These are phyloP conservation scores for Taiozyma sp. DNA, from an alignment of 1,139 yeast species.

Conservation along the genomic window DNA sequence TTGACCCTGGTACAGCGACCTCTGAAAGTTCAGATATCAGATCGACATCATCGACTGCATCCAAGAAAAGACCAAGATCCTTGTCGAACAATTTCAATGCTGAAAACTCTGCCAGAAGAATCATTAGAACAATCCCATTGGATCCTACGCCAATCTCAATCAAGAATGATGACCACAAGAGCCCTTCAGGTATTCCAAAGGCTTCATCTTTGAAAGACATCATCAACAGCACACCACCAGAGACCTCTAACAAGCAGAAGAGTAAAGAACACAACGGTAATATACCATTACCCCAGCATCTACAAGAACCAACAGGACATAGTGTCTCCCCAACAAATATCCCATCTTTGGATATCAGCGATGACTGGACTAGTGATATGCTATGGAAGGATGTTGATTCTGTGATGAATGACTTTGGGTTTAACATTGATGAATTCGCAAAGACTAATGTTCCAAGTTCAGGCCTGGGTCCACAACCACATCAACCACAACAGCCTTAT, in stretches of 20 bases:
- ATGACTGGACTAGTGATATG: conserved; percentile 59
- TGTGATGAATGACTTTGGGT: conserved; percentile 93
- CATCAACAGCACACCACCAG: conserved; percentile 22
- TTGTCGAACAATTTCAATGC: conserved; percentile 54
- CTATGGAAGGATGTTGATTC: conserved; percentile 89
- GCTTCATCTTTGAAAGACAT: conserved; percentile 20
- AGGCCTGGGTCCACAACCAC: neutral
- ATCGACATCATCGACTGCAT: conserved; percentile 15
- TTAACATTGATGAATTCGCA: conserved; percentile 46
- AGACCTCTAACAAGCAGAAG: neutral
- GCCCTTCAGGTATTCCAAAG: conserved; percentile 7
- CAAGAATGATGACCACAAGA: conserved; percentile 10
- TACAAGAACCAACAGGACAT: neutral
- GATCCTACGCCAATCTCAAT: conserved; percentile 72
- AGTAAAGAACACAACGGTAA: neutral
- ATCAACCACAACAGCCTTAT: neutral
- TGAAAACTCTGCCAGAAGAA: conserved; percentile 66
- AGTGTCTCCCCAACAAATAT: conserved; percentile 21
- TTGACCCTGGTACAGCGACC: conserved; percentile 18
- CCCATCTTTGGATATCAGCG: conserved; percentile 28
- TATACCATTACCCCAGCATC: neutral
- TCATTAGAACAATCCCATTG: conserved; percentile 71
- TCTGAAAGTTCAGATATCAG: conserved; percentile 19
- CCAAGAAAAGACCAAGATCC: conserved; percentile 34
- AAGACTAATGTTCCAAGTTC: conserved; percentile 1